These are phyloP conservation scores for Geotrichum histeridarum DNA, from an alignment of 1,139 yeast genomes.

Conservation along the genomic window DNA sequence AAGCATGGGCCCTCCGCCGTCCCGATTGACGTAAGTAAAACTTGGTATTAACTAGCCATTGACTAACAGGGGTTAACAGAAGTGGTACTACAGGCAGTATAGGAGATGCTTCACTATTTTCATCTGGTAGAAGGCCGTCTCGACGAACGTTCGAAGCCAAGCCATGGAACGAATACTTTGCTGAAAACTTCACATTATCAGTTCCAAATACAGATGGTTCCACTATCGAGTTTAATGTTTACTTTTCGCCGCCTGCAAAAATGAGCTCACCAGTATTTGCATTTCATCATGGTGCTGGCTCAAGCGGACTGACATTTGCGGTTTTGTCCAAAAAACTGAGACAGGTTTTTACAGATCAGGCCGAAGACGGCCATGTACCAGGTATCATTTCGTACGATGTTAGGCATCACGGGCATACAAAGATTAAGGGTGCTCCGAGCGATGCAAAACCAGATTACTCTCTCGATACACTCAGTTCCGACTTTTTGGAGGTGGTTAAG, in stretches of 20 bases:
- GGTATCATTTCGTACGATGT: conserved; percentile 57
- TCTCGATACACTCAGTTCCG: conserved; percentile 51
- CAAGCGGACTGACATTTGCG: conserved; percentile 76
- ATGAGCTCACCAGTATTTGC: conserved; percentile 53
- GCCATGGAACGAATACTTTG: conserved; percentile 43
- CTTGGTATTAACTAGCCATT: neutral
- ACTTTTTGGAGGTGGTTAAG: conserved; percentile 49
- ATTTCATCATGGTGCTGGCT: conserved; percentile 94
- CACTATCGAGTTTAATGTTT: conserved; percentile 47
- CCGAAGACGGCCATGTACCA: conserved; percentile 24
- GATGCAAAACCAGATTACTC: conserved; percentile 41
- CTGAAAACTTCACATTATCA: conserved; percentile 32
- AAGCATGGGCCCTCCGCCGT: conserved; percentile 6
- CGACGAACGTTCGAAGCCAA: conserved; percentile 10
- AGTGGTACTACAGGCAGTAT: neutral
- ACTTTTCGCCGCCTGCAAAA: conserved; percentile 51
- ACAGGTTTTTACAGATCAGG: conserved; percentile 27
- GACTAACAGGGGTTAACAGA: neutral
- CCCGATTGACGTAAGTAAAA: neutral
- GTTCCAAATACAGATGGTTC: conserved; percentile 1
- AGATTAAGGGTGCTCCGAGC: conserved; percentile 23
- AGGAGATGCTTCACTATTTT: neutral
- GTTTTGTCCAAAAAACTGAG: conserved; percentile 42
- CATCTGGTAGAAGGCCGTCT: neutral
- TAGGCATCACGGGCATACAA: conserved; percentile 73